Conservation (phyloP, 2,329 filamentous ascomycete genomes). For the Aspergillus amoenus region DNA sequence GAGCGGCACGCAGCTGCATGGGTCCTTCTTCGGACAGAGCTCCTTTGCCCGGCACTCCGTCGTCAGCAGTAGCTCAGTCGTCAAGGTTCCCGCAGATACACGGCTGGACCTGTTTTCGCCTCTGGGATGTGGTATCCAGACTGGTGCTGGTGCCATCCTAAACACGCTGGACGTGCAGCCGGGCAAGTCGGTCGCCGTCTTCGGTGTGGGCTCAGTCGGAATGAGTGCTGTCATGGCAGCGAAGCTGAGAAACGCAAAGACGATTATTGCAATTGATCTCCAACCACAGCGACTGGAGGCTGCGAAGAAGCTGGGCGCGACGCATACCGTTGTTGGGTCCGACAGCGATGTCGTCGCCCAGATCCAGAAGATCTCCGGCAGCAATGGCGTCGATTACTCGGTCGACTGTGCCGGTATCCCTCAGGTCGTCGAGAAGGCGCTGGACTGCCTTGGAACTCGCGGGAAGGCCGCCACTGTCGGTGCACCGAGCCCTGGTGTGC, state of each 20-base stretch:
- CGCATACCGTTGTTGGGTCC: conserved; percentile 21
- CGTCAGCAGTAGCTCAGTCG: conserved; percentile 26
- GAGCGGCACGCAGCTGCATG: conserved; percentile 12
- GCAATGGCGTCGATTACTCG: conserved; percentile 15
- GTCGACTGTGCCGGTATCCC: conserved; percentile 23
- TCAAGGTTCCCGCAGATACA: conserved; percentile 22
- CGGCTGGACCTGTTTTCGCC: conserved; percentile 18
- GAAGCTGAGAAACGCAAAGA: conserved; percentile 19
- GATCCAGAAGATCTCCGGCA: conserved; percentile 7
- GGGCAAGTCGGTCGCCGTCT: conserved; percentile 25
- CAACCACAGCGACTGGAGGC: conserved; percentile 19
- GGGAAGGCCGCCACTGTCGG: conserved; percentile 22
- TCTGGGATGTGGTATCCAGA: conserved; percentile 34
- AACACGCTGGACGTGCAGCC: conserved; percentile 21
- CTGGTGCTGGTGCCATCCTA: conserved; percentile 28
- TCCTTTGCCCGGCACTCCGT: conserved; percentile 24
- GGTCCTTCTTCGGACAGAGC: conserved; percentile 41
- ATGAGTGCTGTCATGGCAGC: conserved; percentile 34
- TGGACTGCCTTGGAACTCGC: conserved; percentile 19
- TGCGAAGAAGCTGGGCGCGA: conserved; percentile 28
- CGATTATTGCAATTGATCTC: conserved; percentile 30
- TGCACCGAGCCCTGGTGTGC: conserved; percentile 15
- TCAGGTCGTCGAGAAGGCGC: conserved; percentile 18
- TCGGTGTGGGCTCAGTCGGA: conserved; percentile 34
- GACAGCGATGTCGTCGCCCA: conserved; percentile 9